Base-by-base conservation (phyloP, 75 land plant genomes). In the Selaginella tamariscina region DNA sequence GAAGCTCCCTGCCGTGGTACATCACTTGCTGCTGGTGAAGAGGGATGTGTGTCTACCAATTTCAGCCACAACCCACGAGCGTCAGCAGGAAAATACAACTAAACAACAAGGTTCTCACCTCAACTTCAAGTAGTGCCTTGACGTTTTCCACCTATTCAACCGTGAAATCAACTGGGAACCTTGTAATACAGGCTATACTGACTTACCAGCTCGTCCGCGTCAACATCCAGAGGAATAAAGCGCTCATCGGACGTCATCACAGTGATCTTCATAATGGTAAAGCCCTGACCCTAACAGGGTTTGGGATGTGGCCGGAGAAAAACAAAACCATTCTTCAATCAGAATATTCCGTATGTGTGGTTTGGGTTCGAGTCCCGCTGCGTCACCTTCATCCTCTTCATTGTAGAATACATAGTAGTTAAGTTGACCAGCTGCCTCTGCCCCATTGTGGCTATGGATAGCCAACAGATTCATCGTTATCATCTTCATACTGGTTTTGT, bases 101-200 rank as follows among this genome's bases (percentile, higher is more conserved):
- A 1, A 29, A 33, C 21, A 0, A 70, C 2, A 56, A 31, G 28
- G 22, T 30, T 44, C 80, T 82, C 56, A 90, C 96, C 96, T 90
- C 97, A 27, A 91, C 97, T 74, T 91, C 97, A 8, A 91, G 77
- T 27, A 91, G 66, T 13, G 97, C 97, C 65, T 91, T 91, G 69
- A 91, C 82, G 62, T 91, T 91, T 73, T 91, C 97, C 63, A 91
- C 94, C 94, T 78, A 27, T 26, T 33, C 8, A 31, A 65, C 70
- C 30, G 32, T 23, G 59, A 68, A 55, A 68, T 54, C 27, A 68
- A 54, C 0, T 30, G 32, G 33, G 30, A 23, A 29, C 2, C 2
- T 0, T 15, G 30, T 15, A 22, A 67, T n/a, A 57, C 20, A 24
- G 32, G 0, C 60, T 56, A 31, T 2, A 15, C 18, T 26, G 31